phyloP scores from a whole-genome alignment of 2,329 filamentous ascomycete genomes.

The Cladosporium sp. region DNA sequence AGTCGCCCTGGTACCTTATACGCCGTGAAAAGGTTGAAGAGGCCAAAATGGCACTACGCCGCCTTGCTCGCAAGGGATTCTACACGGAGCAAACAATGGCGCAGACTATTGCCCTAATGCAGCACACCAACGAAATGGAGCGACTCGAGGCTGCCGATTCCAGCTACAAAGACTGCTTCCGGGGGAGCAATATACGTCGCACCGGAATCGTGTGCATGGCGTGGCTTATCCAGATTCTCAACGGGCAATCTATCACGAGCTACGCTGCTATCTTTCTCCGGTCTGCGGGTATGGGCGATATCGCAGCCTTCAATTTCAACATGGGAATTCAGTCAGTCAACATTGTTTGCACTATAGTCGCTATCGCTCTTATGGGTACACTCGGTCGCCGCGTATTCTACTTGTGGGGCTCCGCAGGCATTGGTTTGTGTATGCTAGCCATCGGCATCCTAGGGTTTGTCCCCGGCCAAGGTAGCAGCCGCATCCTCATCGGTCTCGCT shows the following conservation, averaged over 20 bases:
- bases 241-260: slow-evolving; percentile 30
- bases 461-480: too few relatives aligned
- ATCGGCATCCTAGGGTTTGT: slow-evolving; percentile 25
- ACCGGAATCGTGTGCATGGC: slow-evolving; percentile 39
- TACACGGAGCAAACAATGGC: too few relatives aligned
- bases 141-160: slow-evolving; percentile 45
- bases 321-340: slow-evolving; percentile 33
- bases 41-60: slow-evolving; percentile 20
- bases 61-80: slow-evolving; percentile 24
- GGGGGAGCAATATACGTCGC: slow-evolving; percentile 45
- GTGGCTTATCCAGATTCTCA: slow-evolving; percentile 34
- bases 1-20: slow-evolving; percentile 30
- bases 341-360: slow-evolving; percentile 25
- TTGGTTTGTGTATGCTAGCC: slow-evolving; percentile 21
- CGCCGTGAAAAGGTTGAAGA: slow-evolving; percentile 23
- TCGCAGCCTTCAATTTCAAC: slow-evolving; percentile 32
- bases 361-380: slow-evolving; percentile 34
- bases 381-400: slow-evolving; percentile 40
- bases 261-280: slow-evolving; percentile 37
- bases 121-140: slow-evolving; percentile 49
- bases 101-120: slow-evolving; percentile 36
- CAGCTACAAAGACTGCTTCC: slow-evolving; percentile 51
- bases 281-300: slow-evolving; percentile 37
- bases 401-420: slow-evolving; percentile 25
- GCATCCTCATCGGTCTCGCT: slow-evolving; percentile 19